These are phyloP conservation scores for Penicillium paneum DNA, from an alignment of 2,329 filamentous ascomycete genomes.

Conservation along the genomic window DNA sequence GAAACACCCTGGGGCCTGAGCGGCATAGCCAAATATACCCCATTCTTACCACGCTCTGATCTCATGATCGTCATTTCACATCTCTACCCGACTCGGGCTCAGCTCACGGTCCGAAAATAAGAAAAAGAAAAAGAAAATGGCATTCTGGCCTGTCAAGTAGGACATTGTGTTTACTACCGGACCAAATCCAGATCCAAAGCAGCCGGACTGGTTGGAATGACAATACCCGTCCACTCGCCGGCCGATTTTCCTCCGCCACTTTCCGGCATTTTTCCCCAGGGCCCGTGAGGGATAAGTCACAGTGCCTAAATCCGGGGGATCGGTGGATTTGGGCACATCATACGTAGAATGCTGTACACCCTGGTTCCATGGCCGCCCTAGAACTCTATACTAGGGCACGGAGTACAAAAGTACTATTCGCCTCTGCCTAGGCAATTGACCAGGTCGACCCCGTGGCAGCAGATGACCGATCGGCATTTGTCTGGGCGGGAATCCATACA, in stretches of 20 bases:
- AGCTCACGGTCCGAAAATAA: constrained; percentile 2
- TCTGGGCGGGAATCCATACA: constrained; percentile 14
- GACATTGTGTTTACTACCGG: constrained; percentile 1
- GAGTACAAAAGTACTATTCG: background rate
- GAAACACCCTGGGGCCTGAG: background rate
- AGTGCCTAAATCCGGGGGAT: constrained; percentile 1
- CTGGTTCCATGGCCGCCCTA: background rate
- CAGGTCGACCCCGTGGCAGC: constrained; percentile 1
- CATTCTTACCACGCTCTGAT: background rate
- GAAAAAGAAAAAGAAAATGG: background rate
- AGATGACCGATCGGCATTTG: constrained; percentile 23
- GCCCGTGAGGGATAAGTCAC: background rate
- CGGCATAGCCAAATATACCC: background rate
- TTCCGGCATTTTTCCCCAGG: constrained; percentile 1
- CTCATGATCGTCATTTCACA: constrained; percentile 12
- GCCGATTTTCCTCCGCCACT: constrained; percentile 9
- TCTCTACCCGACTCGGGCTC: constrained; percentile 7
- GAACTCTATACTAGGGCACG: background rate
- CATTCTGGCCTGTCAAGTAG: constrained; percentile 1
- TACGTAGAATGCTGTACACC: background rate
- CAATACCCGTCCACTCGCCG: constrained; percentile 5
- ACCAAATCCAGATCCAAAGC: constrained; percentile 2
- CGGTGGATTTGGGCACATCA: constrained; percentile 1
- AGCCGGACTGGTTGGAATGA: constrained; percentile 2
- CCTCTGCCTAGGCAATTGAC: background rate